Conservation (phyloP, 805 yeast genomes). For the Lipomyces anomalus region DNA sequence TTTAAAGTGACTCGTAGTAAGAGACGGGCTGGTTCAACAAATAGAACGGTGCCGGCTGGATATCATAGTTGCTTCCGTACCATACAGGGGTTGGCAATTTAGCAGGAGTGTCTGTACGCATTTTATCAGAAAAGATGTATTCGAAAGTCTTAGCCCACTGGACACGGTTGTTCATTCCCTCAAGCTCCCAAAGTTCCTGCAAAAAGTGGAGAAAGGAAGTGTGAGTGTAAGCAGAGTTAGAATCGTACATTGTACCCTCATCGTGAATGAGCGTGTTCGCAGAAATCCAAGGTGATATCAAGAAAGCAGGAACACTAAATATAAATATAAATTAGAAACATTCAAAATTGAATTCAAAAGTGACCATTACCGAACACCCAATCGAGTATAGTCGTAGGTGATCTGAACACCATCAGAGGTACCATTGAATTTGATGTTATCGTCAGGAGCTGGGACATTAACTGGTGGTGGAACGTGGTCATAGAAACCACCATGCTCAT, state of each 20-base stretch:
- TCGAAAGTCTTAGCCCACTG: not conserved
- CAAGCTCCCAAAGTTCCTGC: not conserved
- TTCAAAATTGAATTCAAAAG: too few relatives aligned
- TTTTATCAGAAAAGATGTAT: too few relatives aligned
- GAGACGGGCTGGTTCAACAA: not conserved
- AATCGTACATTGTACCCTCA: not conserved
- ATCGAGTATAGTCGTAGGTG: not conserved
- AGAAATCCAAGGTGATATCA: not conserved
- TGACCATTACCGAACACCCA: not conserved
- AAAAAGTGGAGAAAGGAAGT: not conserved
- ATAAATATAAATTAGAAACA: too few relatives aligned
- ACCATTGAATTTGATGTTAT: not conserved
- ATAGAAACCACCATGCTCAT: not conserved
- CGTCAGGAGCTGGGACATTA: not conserved
- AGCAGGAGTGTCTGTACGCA: not conserved
- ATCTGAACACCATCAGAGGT: not conserved
- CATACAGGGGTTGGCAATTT: not conserved
- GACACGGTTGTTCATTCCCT: not conserved
- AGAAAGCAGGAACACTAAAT: not conserved
- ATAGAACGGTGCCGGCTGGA: not conserved
- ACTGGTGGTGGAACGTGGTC: not conserved
- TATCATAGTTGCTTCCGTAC: not conserved
- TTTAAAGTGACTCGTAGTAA: not conserved
- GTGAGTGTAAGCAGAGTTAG: not conserved
- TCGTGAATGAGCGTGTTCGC: not conserved